Evolutionary conservation across 2,329 filamentous ascomycete genomes (phyloP).

Genomic region (Penicillium sp.): DNA sequence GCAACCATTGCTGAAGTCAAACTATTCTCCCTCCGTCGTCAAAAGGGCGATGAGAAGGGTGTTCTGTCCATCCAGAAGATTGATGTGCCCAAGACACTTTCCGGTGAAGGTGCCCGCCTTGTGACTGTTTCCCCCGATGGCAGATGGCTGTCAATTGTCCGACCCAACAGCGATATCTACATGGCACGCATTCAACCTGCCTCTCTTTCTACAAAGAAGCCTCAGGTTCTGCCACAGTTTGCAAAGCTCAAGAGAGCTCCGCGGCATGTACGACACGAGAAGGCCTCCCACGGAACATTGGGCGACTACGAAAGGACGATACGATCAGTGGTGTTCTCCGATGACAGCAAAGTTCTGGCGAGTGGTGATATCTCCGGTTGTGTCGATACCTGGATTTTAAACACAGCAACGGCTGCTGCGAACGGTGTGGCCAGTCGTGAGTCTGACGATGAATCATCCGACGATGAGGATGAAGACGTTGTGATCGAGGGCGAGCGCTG

Average conservation of each 20-base stretch:
- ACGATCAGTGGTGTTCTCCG: conserved; percentile 70
- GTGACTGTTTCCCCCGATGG: conserved; percentile 52
- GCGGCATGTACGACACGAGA: conserved; percentile 36
- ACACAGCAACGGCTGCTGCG: conserved; percentile 45
- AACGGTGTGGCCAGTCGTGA: conserved; percentile 38
- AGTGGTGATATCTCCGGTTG: conserved; percentile 78
- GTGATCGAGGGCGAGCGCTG: conserved; percentile 63
- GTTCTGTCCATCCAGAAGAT: conserved; percentile 68
- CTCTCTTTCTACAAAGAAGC: conserved; percentile 43
- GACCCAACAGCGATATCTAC: conserved; percentile 57
- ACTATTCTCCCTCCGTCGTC: conserved; percentile 64
- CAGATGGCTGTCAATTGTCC: conserved; percentile 50
- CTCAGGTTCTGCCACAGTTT: conserved; percentile 44
- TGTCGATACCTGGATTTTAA: conserved; percentile 79
- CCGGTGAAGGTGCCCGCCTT: conserved; percentile 62
- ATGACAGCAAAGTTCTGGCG: conserved; percentile 74
- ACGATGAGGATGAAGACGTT: conserved; percentile 49
- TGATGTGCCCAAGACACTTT: conserved; percentile 56
- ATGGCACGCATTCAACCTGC: conserved; percentile 49
- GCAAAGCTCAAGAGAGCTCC: conserved; percentile 39
- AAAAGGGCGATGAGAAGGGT: conserved; percentile 52
- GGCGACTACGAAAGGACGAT: conserved; percentile 75
- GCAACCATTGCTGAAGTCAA: conserved; percentile 72
- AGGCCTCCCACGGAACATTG: conserved; percentile 61
- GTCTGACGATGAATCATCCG: conserved; percentile 47